Base-by-base conservation (phyloP, 371 early-diverging fungal species). In the Mortierella sp. region DNA sequence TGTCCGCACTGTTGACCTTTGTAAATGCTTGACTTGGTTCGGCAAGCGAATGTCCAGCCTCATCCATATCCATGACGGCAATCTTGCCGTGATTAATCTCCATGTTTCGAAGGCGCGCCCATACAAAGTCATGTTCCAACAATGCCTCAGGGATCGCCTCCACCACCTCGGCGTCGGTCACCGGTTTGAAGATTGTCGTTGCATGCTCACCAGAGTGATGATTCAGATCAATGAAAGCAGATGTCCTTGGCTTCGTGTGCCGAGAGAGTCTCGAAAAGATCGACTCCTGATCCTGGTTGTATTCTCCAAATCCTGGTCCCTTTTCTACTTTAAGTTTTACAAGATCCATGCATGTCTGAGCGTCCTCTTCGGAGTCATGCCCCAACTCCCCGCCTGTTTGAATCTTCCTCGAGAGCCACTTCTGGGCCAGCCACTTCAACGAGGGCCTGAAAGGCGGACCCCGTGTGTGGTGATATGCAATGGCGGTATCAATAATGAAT, bases 341-440 rank as follows among this genome's bases (percentile, higher is more conserved):
- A 11, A 95, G 62, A 55, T 94, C 93, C 60, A 95, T 59, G 6
- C 88, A 84, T 9, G 93, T 86, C 31, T 62, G 60, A 8, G 94
- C 92, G 80, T 95, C 95, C 73, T 93, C 93, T 9, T 76, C 73
- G 8, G 90, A 87, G 73, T 93, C 91, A 76, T 95, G 95, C 19
- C 92, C 93, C 6, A 54, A 28, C 4, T 56, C 64, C 2, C 57
- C 60, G 3, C 64, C 73, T 12, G 43, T 30, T 65, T 93, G 95
- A 68, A 93, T 93, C 8, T 48, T 48, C 31, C 86, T 73, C 3
- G 82, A 70, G n/a, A 94, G 72, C 48, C 86, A 80, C 42, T 70
- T 81, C 4, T 83, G 70, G 0, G 90, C 61, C 21, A 94, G 80
- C 64, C 80, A 66, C 24, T 85, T 83, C 47, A 94, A 78, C 2